Base-by-base conservation (phyloP, 2,329 filamentous ascomycete species). In the Basipetospora sp. region DNA sequence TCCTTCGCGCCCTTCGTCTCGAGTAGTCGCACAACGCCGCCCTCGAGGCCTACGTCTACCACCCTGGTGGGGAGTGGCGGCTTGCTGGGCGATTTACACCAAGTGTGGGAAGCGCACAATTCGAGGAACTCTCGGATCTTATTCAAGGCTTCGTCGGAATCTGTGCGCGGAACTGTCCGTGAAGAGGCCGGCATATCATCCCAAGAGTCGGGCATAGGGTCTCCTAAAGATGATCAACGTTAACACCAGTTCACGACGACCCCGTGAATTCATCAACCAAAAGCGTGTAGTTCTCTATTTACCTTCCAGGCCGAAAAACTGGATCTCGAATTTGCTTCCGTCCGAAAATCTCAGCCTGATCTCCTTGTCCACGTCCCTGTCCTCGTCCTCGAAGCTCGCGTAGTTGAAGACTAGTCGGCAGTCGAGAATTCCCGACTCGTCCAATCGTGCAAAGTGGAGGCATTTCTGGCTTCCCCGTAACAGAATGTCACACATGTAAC, bases 291-390 rank as follows among this genome's bases (percentile, higher is more conserved):
- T 9, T 25, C 4, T 17, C 31, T 11, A 13, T n/a, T 5, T 10
- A 20, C 13, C 15, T n/a, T 18, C 31, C 18, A 11, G 13, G 13
- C 18, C 8, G 13, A 34, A 34, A 8, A 34, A 20, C 20, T 34
- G 31, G 4, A 34, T 34, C 16, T 25, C 31, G 14, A 34, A 34
- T 2, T n/a, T 17, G 10, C 15, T 34, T 20, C 31, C 18, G 19
- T 34, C 19, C 18, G 19, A n/a, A 3, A 34, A 4, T 14, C n/a
- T 11, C 10, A 34, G 10, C 4, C 4, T 34, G 4, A 34, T 34
- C 31, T 34, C 31, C 18, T 34, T 34, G 19, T 34, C 31, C 4
- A 34, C 19, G 15, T 34, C 31, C 6, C 20, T 19, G 20, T 34
- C 31, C n/a, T 34, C 18, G 5, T 13, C 18, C 16, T 14, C 16